Base-by-base conservation (phyloP, 352 stramenopile species). In the Thalassiosira livingstoniorum region DNA sequence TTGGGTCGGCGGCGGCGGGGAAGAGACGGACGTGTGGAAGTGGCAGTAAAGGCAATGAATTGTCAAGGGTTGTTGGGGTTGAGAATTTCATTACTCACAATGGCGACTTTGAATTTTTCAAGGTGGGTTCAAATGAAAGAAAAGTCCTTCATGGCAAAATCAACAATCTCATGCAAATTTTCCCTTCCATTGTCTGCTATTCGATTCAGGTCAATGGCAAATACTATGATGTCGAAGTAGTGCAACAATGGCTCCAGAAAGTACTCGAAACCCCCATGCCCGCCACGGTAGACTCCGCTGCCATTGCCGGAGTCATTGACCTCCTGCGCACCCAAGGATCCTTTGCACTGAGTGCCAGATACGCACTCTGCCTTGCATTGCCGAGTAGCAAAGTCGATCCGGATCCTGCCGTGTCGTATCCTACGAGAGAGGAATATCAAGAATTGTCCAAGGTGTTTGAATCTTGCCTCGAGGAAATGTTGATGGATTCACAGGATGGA, bases 31-130 rank as follows among this genome's bases (percentile, higher is more conserved):
- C 23, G 25, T 27, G 29, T 32, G 7, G 31, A 29, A 60, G 10
- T 43, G 15, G n/a, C 11, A 57, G 4, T n/a, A 21, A 37, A 23
- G 0, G 45, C 13, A 60, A 47, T n/a, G 29, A 60, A 15, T 4
- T 5, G 3, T 54, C 11, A 29, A 62, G 2, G 15, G 5, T 65
- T 34, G 72, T 74, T 51, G 78, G 55, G 2, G 84, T 91, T 11
- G 86, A 90, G 62, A 92, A 90, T 60, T 93, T 78, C 35, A 85
- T 94, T 31, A 92, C 88, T 29, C 90, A 94, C 73, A 94, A 94
- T 79, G 90, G 90, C 32, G 90, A 94, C 75, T 91, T 94, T 65
- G 90, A 94, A 51, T 94, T 93, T 75, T 94, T 85, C 69, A 64
- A 80, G 31, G 51, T 91, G 25, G n/a, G n/a, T n/a, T n/a, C n/a